Conservation (phyloP, 306 rosid species). For the Cicer bijugum region DNA sequence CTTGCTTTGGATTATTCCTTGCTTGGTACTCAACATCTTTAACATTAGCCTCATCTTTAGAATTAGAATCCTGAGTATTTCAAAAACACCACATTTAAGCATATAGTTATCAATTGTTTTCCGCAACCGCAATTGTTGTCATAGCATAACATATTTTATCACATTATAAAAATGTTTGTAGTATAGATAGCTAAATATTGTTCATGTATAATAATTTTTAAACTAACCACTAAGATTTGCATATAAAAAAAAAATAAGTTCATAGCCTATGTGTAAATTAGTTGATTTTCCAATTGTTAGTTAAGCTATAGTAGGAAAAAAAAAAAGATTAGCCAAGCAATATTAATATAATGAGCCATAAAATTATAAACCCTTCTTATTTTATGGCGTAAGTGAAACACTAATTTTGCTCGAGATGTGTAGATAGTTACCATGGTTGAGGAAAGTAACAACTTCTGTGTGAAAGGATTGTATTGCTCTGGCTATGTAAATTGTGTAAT, state of each 20-base stretch:
- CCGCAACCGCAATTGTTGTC: too few relatives aligned
- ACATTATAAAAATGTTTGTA: too few relatives aligned
- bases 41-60: slow-evolving; percentile 36
- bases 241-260: too few relatives aligned
- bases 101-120: background rate
- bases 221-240: too few relatives aligned
- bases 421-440: slow-evolving; percentile 46
- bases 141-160: too few relatives aligned
- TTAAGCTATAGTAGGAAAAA: background rate
- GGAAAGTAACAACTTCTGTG: background rate
- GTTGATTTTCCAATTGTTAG: background rate
- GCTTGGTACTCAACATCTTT: slow-evolving; percentile 41
- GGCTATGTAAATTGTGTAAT: background rate
- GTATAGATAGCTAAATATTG: background rate
- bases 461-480: slow-evolving; percentile 6
- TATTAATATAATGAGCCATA: background rate
- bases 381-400: slow-evolving; percentile 2
- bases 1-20: slow-evolving; percentile 38
- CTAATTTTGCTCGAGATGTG: slow-evolving; percentile 9
- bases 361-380: slow-evolving; percentile 7
- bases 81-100: slow-evolving; percentile 9
- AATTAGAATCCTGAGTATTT: slow-evolving; percentile 35
- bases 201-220: background rate
- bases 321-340: background rate
- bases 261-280: too few relatives aligned